Evolutionary conservation across 1,284 basidiomycete genomes (phyloP), one percentile per base, ranked within the genome.

Genomic region (Caloboletus inedulis): DNA sequence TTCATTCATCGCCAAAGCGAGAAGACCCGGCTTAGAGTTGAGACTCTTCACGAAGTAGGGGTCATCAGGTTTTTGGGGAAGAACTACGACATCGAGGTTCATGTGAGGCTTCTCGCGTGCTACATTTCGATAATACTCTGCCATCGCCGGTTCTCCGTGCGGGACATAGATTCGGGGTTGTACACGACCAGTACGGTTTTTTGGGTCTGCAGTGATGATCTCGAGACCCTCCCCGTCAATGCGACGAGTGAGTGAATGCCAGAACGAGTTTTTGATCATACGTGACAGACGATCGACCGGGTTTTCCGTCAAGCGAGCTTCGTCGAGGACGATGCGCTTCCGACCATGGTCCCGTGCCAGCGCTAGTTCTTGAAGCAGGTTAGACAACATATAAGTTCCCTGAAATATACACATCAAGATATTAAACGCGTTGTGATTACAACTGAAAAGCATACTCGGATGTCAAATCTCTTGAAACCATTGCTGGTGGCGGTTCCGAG

Each of bases 381-480:
- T 99, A 12, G 96, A 98, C 37, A 99, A 80, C 96, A 98, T 98
- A 75, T 99, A 98, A 14, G 89, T 96, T 41, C 94, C 94, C 92
- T 94, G 59, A n/a, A 31, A 31, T 3, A 41, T 37, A 43, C 2
- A 27, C 14, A 31, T 57, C 37, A 65, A 23, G 12, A 42, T 47
- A 48, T 46, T 33, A 18, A 40, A 51, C 16, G 21, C 12, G 41
- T 12, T 4, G 31, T 16, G 27, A 43, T 18, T 2, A 51, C 12
- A 37, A 43, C 46, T 31, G 41, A 36, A 54, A 37, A 27, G 75
- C 89, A 60, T 69, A 94, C 92, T 40, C 94, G 81, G 56, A 98
- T 91, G 72, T 99, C 97, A 69, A 95, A 96, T 7, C 85, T 89
- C 74, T 96, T 97, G 84, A 94, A 97, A 4, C 95, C 96, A 73